Evolutionary conservation across 2,329 filamentous ascomycete species (phyloP), one percentile per base, ranked within the genome.

Genomic region (Arthrobotrys sphaeroides): DNA sequence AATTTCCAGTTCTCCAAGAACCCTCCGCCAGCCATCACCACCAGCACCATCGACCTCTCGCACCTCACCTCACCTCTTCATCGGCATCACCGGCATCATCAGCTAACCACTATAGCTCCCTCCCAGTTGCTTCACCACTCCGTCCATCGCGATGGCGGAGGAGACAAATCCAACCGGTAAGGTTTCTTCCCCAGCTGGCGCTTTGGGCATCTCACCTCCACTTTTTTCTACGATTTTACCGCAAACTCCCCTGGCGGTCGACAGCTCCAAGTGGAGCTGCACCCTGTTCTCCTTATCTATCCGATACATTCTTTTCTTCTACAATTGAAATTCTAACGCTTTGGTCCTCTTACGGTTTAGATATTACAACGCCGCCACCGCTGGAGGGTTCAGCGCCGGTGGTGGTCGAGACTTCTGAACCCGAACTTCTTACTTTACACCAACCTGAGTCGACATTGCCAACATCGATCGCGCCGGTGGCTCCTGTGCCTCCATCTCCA

Each of bases 101-200:
- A 16, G 22, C 26, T 28, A 53, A 24, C 26, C n/a, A n/a, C n/a
- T n/a, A n/a, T n/a, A n/a, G n/a, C n/a, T n/a, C n/a, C n/a, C n/a
- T n/a, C n/a, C n/a, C n/a, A n/a, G n/a, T n/a, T n/a, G n/a, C n/a
- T n/a, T n/a, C 5, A 12, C 51, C 38, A n/a, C 51, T n/a, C 5
- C 42, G 24, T 18, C 42, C 26, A 43, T 36, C 43, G 43, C 60
- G 60, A 64, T 64, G 60, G 28, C 60, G 42, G 60, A 49, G 40
- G 60, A 51, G 1, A 64, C 26, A 5, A 20, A 64, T 16, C 13
- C 40, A 13, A 45, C 38, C 38, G 51, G 55, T 60, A 60, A 24
- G 20, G 1, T 26, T 26, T 40, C 20, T 9, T 26, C 22, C 16
- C 12, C 9, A 1, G 7, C 16, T 40, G 33, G 12, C 18, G 53